These are phyloP conservation scores for Ogataea neopini DNA, from an alignment of 805 yeast genomes.

Conservation along the genomic window DNA sequence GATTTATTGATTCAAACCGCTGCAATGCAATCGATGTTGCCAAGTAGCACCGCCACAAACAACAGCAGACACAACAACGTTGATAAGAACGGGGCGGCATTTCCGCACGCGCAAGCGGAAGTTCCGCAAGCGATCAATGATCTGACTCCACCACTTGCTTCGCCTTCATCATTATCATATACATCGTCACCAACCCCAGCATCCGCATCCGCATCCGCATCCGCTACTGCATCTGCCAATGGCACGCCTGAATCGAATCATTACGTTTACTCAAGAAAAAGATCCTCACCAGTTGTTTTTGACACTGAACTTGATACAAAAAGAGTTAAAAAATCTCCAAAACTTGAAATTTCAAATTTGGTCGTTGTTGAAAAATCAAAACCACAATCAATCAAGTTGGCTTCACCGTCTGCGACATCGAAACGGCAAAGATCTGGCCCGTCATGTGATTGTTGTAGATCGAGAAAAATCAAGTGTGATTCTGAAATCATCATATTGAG, in stretches of 20 bases:
- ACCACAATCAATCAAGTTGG: slow-evolving; percentile 32
- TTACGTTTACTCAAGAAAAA: slow-evolving; percentile 14
- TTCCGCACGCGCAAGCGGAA: not conserved
- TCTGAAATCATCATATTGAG: slow-evolving; percentile 50
- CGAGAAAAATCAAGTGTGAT: slow-evolving; percentile 72
- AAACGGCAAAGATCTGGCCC: slow-evolving; percentile 71
- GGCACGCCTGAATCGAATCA: not conserved
- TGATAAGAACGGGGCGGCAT: no score
- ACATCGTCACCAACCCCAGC: not conserved
- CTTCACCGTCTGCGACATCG: slow-evolving; percentile 34
- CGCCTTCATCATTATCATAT: not conserved
- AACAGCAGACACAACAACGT: not conserved
- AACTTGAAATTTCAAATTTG: slow-evolving; percentile 23
- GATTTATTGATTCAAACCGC: slow-evolving; percentile 36
- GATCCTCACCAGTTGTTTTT: slow-evolving; percentile 1
- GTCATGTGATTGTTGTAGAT: slow-evolving; percentile 69
- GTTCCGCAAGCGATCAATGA: not conserved
- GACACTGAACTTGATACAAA: slow-evolving; percentile 12
- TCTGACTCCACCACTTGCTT: not conserved
- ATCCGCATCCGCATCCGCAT: not conserved
- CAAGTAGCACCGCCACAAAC: not conserved
- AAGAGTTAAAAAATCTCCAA: slow-evolving; percentile 21
- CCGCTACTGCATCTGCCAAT: not conserved
- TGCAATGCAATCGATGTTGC: slow-evolving; percentile 18
- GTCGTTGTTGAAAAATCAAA: slow-evolving; percentile 9